Conservation (phyloP, 2,329 filamentous ascomycete species). For the Colletotrichum sansevieriae region DNA sequence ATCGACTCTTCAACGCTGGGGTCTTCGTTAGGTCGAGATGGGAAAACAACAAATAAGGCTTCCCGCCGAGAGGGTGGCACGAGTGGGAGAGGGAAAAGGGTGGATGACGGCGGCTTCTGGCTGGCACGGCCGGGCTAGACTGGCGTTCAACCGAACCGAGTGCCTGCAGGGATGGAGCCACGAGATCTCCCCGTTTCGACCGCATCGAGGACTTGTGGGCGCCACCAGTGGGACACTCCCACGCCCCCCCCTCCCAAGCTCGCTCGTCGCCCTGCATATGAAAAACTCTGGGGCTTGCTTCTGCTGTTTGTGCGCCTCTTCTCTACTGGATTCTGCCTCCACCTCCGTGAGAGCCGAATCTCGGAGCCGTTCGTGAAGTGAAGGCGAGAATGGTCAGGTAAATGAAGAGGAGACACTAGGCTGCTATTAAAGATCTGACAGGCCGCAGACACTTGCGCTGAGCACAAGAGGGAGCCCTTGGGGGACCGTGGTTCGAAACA, state of each 20-base stretch:
- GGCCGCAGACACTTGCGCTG: neutral
- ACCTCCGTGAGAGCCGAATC: slow-evolving; percentile 9
- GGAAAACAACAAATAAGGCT: slow-evolving; percentile 25
- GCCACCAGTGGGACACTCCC: slow-evolving; percentile 40
- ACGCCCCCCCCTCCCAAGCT: slow-evolving; percentile 34
- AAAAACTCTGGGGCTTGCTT: slow-evolving; percentile 33
- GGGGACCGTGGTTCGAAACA: slow-evolving; percentile 17
- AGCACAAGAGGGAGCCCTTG: slow-evolving; percentile 20
- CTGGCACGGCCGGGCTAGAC: slow-evolving; percentile 33
- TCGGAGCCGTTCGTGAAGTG: neutral
- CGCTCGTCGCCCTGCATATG: slow-evolving; percentile 36
- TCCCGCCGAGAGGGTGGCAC: slow-evolving; percentile 32
- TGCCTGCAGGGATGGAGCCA: slow-evolving; percentile 44
- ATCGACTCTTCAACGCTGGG: neutral
- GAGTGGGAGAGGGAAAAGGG: slow-evolving; percentile 28
- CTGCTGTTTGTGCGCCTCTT: slow-evolving; percentile 27
- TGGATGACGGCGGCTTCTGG: slow-evolving; percentile 31
- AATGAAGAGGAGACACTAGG: neutral
- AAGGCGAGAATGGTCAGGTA: neutral
- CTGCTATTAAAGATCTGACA: neutral
- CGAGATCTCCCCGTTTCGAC: slow-evolving; percentile 45
- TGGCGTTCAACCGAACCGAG: slow-evolving; percentile 42
- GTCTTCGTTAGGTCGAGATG: slow-evolving; percentile 3
- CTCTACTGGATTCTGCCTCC: slow-evolving; percentile 23
- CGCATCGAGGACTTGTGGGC: slow-evolving; percentile 36